These are phyloP conservation scores for Xylariaceae sp. DNA, from an alignment of 2,329 filamentous ascomycete genomes.

Conservation along the genomic window DNA sequence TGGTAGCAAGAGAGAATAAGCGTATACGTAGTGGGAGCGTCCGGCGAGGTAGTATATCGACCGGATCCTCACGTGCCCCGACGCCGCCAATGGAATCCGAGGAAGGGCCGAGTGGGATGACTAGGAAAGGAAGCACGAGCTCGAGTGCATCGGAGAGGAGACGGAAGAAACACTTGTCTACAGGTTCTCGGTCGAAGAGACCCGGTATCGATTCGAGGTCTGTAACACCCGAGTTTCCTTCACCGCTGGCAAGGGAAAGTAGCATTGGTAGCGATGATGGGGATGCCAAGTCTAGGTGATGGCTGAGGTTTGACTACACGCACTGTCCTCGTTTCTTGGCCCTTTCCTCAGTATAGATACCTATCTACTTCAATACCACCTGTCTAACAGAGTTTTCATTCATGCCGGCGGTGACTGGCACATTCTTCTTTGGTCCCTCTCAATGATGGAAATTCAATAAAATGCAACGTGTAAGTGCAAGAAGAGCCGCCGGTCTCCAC, in stretches of 20 bases:
- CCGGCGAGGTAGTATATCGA: constrained; percentile 47
- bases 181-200: constrained; percentile 40
- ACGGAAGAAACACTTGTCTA: constrained; percentile 47
- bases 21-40: constrained; percentile 49
- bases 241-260: constrained; percentile 49
- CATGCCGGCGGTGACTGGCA: too few species aligned
- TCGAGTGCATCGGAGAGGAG: constrained; percentile 48
- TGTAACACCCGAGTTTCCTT: constrained; percentile 52
- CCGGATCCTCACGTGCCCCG: constrained; percentile 47
- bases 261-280: constrained; percentile 29
- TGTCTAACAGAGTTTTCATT: too few species aligned
- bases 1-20: constrained; percentile 44
- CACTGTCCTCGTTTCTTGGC: too few species aligned
- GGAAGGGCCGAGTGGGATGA: constrained; percentile 29
- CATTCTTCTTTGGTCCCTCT: too few species aligned
- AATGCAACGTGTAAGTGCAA: too few species aligned
- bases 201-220: constrained; percentile 47
- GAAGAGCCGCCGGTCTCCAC: too few species aligned
- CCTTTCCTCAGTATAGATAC: too few species aligned
- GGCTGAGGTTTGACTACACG: too few species aligned
- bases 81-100: constrained; percentile 47
- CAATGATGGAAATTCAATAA: too few species aligned
- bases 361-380: too few species aligned
- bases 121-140: constrained; percentile 45
- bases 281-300: constrained; percentile 4